Evolutionary conservation across 2,329 filamentous ascomycete genomes (phyloP).

Genomic region (Aspergillus quadricinctus): DNA sequence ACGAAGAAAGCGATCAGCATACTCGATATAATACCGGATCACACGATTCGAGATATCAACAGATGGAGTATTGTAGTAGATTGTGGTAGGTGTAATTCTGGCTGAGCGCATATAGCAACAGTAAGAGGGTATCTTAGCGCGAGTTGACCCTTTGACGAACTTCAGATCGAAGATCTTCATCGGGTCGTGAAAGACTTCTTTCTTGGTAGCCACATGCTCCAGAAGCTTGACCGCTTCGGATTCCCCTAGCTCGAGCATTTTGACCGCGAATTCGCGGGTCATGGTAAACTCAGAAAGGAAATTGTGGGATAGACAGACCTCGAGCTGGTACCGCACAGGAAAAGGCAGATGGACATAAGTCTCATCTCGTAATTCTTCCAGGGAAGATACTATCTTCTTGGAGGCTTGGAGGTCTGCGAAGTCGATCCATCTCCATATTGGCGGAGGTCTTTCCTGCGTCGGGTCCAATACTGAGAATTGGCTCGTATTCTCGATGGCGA

Average conservation of each 20-base stretch:
- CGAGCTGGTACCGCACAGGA: slow-evolving; percentile 78
- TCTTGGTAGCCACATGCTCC: slow-evolving; percentile 67
- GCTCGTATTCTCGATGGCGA: slow-evolving; percentile 47
- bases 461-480: slow-evolving; percentile 40
- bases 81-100: slow-evolving; percentile 75
- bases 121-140: slow-evolving; percentile 60
- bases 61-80: slow-evolving; percentile 71
- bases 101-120: slow-evolving; percentile 73
- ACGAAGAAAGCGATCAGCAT: slow-evolving; percentile 76
- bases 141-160: slow-evolving; percentile 43
- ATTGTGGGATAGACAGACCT: slow-evolving; percentile 83
- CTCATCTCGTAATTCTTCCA: slow-evolving; percentile 31
- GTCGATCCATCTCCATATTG: slow-evolving; percentile 42
- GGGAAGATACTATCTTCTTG: slow-evolving; percentile 29
- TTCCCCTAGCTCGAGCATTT: slow-evolving; percentile 51
- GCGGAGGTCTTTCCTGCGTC: slow-evolving; percentile 13
- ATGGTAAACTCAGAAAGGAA: slow-evolving; percentile 74
- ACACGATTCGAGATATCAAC: slow-evolving; percentile 88
- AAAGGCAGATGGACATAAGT: slow-evolving; percentile 55
- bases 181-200: slow-evolving; percentile 61
- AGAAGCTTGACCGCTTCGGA: slow-evolving; percentile 61
- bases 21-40: slow-evolving; percentile 63
- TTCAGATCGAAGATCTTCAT: slow-evolving; percentile 64
- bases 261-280: slow-evolving; percentile 60
- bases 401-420: slow-evolving; percentile 19